A percentile compares a stretch with the other conserved stretches of the same genome.
phyloP scores from a whole-genome alignment of 108 stramenopile genomes.

The Phaeodactylum tricornutum region DNA sequence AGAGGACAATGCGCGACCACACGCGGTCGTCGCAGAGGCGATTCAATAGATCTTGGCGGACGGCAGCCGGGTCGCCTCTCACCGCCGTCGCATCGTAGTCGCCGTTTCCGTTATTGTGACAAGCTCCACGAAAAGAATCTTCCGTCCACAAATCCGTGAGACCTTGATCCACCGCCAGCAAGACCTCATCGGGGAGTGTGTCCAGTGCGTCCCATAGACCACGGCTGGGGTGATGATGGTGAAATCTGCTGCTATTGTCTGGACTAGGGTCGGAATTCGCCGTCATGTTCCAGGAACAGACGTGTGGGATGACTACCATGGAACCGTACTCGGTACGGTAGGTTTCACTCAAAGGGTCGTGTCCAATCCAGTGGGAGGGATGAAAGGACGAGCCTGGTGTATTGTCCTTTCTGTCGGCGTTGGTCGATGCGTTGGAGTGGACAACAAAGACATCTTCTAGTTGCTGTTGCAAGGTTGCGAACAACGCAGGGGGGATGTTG shows the following conservation, averaged over 20 bases:
- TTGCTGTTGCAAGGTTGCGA: background rate
- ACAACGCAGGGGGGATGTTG: constrained; percentile 4
- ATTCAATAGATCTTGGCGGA: background rate
- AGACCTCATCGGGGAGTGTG: background rate
- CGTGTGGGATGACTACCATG: constrained; percentile 5
- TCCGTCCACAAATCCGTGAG: no score
- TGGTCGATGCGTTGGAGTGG: background rate
- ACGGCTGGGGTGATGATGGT: no score
- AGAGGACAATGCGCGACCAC: constrained; percentile 10
- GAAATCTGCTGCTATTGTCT: no score
- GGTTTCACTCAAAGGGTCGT: background rate
- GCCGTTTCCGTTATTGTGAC: background rate
- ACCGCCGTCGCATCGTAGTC: background rate
- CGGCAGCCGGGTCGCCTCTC: background rate
- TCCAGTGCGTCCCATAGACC: no score
- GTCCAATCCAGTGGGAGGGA: no score
- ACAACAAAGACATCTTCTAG: background rate
- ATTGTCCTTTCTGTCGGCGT: background rate
- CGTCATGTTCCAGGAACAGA: constrained; percentile 4
- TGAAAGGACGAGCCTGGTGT: background rate
- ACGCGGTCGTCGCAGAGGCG: background rate
- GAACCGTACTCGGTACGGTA: constrained; percentile 3
- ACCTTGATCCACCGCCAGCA: background rate
- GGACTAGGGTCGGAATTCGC: background rate
- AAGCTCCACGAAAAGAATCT: no score